Evolutionary conservation across 805 yeast species (phyloP).

Genomic region (Debaryomyces tyrocola): DNA sequence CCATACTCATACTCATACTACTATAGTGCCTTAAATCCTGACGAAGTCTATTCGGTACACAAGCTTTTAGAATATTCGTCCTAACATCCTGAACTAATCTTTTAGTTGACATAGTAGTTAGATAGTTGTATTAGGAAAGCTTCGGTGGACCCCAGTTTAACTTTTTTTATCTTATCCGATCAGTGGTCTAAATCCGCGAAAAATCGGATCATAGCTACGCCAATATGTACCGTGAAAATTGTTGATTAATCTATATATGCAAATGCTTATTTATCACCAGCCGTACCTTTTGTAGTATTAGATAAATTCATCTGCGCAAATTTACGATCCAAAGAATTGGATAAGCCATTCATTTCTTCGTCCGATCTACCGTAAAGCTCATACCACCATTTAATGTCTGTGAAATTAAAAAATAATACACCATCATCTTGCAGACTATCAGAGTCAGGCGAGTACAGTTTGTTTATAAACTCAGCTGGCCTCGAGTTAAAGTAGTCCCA

Average conservation of each 20-base stretch:
- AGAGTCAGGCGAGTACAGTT: slow-evolving; percentile 28
- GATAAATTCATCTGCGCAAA: slow-evolving; percentile 37
- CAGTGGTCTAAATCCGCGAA: neutral
- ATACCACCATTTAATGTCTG: slow-evolving; percentile 82
- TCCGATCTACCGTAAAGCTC: slow-evolving; percentile 78
- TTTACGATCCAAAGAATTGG: slow-evolving; percentile 39
- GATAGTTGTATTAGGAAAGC: neutral
- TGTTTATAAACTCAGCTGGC: slow-evolving; percentile 63
- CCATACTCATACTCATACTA: neutral
- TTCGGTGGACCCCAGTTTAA: neutral
- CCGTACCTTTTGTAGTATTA: neutral
- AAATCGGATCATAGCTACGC: no score
- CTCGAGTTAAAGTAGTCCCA: slow-evolving; percentile 94
- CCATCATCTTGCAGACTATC: slow-evolving; percentile 28
- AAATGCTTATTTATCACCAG: neutral
- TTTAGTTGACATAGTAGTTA: no score
- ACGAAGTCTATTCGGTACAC: no score
- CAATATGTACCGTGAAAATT: no score
- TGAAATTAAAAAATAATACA: slow-evolving; percentile 59
- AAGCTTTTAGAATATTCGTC: no score
- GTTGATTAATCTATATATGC: neutral
- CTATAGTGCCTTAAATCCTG: neutral
- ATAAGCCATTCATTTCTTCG: slow-evolving; percentile 48
- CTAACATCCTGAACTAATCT: neutral
- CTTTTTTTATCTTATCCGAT: neutral